Evolutionary conservation across 2,329 filamentous ascomycete genomes (phyloP).

Genomic region (Neocucurbitaria cava): DNA sequence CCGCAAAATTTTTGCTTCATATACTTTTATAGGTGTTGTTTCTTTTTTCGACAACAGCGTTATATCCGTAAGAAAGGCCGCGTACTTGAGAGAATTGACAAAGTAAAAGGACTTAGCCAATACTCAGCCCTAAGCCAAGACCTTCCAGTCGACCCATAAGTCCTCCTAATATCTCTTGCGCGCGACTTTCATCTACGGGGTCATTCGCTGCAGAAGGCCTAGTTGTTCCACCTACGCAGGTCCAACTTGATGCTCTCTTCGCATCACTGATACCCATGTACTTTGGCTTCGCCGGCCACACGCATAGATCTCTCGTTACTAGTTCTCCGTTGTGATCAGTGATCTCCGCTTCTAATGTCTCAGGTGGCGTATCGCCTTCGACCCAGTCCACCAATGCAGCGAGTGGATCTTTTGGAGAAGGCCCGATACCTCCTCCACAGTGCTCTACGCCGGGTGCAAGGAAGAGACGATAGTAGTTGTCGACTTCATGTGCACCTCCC

Average conservation of each 20-base stretch:
- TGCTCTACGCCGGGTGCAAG: constrained; percentile 39
- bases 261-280: constrained; percentile 28
- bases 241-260: constrained; percentile 31
- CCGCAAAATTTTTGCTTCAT: background rate
- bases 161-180: constrained; percentile 22
- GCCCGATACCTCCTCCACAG: constrained; percentile 28
- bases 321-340: constrained; percentile 20
- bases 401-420: constrained; percentile 28
- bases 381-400: constrained; percentile 37
- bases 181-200: constrained; percentile 7
- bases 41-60: background rate
- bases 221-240: constrained; percentile 29
- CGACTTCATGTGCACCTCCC: constrained; percentile 31
- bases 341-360: constrained; percentile 27
- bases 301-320: constrained; percentile 28
- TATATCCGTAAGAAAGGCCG: background rate
- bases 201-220: constrained; percentile 11
- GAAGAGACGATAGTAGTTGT: constrained; percentile 42
- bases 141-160: constrained; percentile 27
- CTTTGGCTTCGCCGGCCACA: constrained; percentile 23
- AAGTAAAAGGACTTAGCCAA: constrained; percentile 14
- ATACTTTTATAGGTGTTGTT: background rate
- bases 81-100: background rate
- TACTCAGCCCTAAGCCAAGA: constrained; percentile 25
- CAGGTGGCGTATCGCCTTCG: constrained; percentile 32